Percentiles rank a stretch among this genome's conserved stretches.
phyloP scores from a whole-genome alignment of 169 alveolate species.

The Neospora caninum region DNA sequence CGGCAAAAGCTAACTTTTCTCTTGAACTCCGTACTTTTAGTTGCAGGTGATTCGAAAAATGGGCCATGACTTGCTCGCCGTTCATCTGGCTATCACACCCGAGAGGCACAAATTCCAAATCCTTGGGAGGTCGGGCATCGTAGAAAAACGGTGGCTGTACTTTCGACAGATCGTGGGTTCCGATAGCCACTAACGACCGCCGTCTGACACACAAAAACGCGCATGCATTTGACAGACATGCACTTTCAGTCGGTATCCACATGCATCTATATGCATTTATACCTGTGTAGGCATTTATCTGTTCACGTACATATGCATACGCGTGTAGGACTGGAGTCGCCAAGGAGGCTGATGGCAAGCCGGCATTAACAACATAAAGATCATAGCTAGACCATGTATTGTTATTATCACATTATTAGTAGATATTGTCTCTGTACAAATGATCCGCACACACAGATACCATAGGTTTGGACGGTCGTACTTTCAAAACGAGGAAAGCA shows the following conservation, averaged over 20 bases:
- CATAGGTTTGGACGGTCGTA: too few species aligned
- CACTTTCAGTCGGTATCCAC: not conserved
- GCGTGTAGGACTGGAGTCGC: too few species aligned
- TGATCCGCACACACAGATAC: too few species aligned
- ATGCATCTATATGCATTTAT: not conserved
- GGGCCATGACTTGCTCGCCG: slow-evolving; percentile 81
- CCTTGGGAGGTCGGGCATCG: slow-evolving; percentile 89
- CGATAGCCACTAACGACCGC: slow-evolving; percentile 94
- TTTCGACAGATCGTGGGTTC: slow-evolving; percentile 95
- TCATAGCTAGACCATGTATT: too few species aligned
- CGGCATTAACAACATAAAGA: too few species aligned
- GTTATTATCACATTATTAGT: too few species aligned
- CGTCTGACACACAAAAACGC: slow-evolving; percentile 72
- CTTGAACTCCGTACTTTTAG: slow-evolving; percentile 16
- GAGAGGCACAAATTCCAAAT: slow-evolving; percentile 92
- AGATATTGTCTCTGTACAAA: too few species aligned
- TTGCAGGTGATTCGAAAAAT: slow-evolving; percentile 46
- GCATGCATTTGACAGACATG: not conserved
- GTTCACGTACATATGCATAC: not conserved
- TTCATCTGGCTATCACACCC: slow-evolving; percentile 82
- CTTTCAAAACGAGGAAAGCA: too few species aligned
- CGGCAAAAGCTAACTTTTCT: not conserved
- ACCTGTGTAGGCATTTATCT: not conserved
- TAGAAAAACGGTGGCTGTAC: slow-evolving; percentile 91
- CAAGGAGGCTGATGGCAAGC: too few species aligned